Percentiles rank a stretch among this genome's conserved stretches.
Conservation (phyloP, 2,329 filamentous ascomycete genomes). For the Fusarium circinatum region DNA sequence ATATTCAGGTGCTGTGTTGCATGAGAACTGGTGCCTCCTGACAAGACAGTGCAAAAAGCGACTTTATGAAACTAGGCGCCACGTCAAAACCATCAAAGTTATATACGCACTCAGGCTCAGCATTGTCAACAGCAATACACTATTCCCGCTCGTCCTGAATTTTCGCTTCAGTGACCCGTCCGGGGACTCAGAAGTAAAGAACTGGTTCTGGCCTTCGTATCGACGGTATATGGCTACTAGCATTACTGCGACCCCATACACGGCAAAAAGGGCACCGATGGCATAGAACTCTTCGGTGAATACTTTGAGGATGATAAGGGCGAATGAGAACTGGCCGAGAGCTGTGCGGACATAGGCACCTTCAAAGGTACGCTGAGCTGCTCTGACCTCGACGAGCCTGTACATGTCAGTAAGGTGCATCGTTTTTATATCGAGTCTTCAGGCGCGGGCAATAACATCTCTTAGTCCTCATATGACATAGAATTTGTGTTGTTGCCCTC, state of each 20-base stretch:
- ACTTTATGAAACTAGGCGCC: slow-evolving; percentile 51
- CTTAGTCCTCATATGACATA: background rate
- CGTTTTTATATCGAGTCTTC: background rate
- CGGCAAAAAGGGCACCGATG: slow-evolving; percentile 94
- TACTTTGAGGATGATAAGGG: slow-evolving; percentile 89
- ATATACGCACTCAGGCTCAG: slow-evolving; percentile 69
- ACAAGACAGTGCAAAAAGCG: background rate
- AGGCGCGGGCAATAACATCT: background rate
- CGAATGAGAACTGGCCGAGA: slow-evolving; percentile 93
- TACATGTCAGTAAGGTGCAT: background rate
- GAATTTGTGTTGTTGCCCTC: background rate
- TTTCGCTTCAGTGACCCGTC: slow-evolving; percentile 56
- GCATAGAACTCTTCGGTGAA: slow-evolving; percentile 97
- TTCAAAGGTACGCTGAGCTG: slow-evolving; percentile 95
- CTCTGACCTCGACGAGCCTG: slow-evolving; percentile 89
- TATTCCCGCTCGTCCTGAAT: slow-evolving; percentile 73
- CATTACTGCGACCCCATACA: slow-evolving; percentile 87
- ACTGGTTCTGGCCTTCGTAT: slow-evolving; percentile 92
- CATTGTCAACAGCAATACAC: slow-evolving; percentile 65
- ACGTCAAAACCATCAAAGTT: slow-evolving; percentile 65
- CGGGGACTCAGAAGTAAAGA: slow-evolving; percentile 69
- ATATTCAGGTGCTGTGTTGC: background rate
- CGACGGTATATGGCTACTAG: slow-evolving; percentile 85
- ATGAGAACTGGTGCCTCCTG: background rate
- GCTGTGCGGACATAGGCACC: slow-evolving; percentile 96